Percentiles rank a stretch among this genome's conserved stretches.
Evolutionary conservation across 148 eudicot species (phyloP).

Genomic region (Cornus suecica): DNA sequence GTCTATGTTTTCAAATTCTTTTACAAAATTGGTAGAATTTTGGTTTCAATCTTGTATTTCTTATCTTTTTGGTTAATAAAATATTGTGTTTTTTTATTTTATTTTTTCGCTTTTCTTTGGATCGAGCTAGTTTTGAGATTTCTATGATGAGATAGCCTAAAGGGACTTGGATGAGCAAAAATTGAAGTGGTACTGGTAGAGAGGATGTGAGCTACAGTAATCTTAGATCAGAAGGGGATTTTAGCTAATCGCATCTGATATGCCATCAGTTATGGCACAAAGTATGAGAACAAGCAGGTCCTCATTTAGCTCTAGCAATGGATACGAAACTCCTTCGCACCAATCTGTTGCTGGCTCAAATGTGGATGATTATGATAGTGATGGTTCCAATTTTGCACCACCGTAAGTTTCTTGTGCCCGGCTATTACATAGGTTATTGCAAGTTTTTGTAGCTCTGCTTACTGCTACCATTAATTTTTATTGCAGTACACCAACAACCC

Average conservation of each 20-base stretch:
- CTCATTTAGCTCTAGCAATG: slow-evolving; percentile 61
- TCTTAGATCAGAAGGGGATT: not conserved
- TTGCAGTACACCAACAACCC: slow-evolving; percentile 82
- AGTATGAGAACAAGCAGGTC: slow-evolving; percentile 62
- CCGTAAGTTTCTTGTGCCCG: slow-evolving; percentile 54
- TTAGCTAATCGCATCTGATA: slow-evolving; percentile 52
- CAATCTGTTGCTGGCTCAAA: slow-evolving; percentile 52
- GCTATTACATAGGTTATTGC: not conserved
- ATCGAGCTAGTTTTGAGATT: not conserved
- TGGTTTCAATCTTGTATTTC: not conserved
- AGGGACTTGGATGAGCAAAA: slow-evolving; percentile 6
- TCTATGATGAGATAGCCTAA: not conserved
- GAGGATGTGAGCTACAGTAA: not conserved
- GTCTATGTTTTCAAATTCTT: not conserved
- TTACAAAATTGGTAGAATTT: not conserved
- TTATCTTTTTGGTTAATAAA: slow-evolving; percentile 7
- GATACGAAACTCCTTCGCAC: slow-evolving; percentile 63
- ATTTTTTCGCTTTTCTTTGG: not conserved
- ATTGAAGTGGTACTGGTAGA: not conserved
- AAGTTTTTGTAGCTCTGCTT: not conserved
- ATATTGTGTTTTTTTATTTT: not conserved
- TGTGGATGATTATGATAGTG: slow-evolving; percentile 94
- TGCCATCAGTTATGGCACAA: slow-evolving; percentile 57
- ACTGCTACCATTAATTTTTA: not conserved
- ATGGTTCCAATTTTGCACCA: slow-evolving; percentile 88